Base-by-base conservation (phyloP, 108 stramenopile species). In the Skeletonema menzelii region DNA sequence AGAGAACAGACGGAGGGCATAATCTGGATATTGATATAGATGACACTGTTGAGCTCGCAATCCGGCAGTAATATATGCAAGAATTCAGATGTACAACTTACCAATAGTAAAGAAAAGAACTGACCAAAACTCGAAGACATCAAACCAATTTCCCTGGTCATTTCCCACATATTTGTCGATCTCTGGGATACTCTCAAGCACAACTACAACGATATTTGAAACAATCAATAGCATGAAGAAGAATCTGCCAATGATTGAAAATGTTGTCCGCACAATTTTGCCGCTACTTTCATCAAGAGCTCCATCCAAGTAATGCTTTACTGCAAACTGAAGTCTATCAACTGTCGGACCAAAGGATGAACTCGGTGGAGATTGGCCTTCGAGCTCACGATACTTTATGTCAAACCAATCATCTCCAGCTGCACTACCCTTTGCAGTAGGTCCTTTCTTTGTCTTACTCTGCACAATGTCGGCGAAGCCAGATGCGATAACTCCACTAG, bases 331-430 rank as follows among this genome's bases (percentile, higher is more conserved):
- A 72, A 70, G 81, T 6, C 56, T 27, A 49, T 94, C 93, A 2
- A 94, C 79, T 42, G 42, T 62, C 7, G 84, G 86, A 8, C 93
- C 93, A 69, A 85, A 86, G 22, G 17, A 10, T 2, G 90, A 91
- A 1, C 27, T 46, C 8, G 90, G 93, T 19, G 93, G 85, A 30
- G 73, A 42, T 10, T 80, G 67, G 1, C 82, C 84, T 66, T 85
- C 73, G 22, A 94, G 80, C 47, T 72, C 73, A 11, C 77, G 49
- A 55, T 88, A 88, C 28, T 61, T 32, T 20, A 82, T 68, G 60
- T 94, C 93, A 65, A 83, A 94, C 93, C 93, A 94, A 73, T 94
- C 93, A 70, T 94, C 93, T 15, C 93, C 93, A 24, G 81, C 82
- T 56, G 47, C 56, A 46, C 60, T 22, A 64, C 46, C 69, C 20